These are phyloP conservation scores for Fusarium falciforme DNA, from an alignment of 2,329 filamentous ascomycete genomes.

Conservation along the genomic window DNA sequence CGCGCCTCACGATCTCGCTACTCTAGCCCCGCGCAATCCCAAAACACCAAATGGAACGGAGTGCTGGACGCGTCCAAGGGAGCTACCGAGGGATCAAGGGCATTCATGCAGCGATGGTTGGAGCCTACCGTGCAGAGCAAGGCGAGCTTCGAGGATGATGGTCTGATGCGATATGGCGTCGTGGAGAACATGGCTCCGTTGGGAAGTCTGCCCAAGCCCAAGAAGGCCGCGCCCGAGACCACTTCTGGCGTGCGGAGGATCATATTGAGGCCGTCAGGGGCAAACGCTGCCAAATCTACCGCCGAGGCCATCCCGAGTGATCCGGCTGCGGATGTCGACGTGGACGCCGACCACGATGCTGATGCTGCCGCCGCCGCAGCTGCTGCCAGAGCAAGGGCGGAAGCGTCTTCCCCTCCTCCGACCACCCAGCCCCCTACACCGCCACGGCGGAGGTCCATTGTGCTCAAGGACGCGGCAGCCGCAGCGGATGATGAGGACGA, in stretches of 20 bases:
- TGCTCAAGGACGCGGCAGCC: constrained; percentile 47
- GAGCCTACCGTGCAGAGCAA: constrained; percentile 69
- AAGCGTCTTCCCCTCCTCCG: constrained; percentile 39
- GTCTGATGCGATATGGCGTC: constrained; percentile 79
- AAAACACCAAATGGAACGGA: constrained; percentile 46
- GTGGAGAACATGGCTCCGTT: constrained; percentile 87
- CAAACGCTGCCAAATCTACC: constrained; percentile 42
- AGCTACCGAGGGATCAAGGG: constrained; percentile 53
- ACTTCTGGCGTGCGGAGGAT: constrained; percentile 55
- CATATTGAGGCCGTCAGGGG: constrained; percentile 56
- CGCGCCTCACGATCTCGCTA: constrained; percentile 67
- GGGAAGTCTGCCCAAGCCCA: constrained; percentile 75
- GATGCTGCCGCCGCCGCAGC: constrained; percentile 35
- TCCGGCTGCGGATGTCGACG: constrained; percentile 38
- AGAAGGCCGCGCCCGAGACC: constrained; percentile 49
- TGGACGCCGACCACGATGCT: constrained; percentile 16
- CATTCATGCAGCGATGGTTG: constrained; percentile 68
- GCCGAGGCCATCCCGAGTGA: constrained; percentile 35
- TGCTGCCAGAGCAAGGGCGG: constrained; percentile 30
- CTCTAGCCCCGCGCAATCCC: constrained; percentile 62
- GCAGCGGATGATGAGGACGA: constrained; percentile 52
- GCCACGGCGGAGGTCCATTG: constrained; percentile 42
- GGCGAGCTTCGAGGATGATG: constrained; percentile 82
- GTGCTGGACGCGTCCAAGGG: constrained; percentile 53
- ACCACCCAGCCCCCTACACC: constrained; percentile 39